Conservation (phyloP, 2,329 filamentous ascomycete species). For the Trichoderma citrinoviride region DNA sequence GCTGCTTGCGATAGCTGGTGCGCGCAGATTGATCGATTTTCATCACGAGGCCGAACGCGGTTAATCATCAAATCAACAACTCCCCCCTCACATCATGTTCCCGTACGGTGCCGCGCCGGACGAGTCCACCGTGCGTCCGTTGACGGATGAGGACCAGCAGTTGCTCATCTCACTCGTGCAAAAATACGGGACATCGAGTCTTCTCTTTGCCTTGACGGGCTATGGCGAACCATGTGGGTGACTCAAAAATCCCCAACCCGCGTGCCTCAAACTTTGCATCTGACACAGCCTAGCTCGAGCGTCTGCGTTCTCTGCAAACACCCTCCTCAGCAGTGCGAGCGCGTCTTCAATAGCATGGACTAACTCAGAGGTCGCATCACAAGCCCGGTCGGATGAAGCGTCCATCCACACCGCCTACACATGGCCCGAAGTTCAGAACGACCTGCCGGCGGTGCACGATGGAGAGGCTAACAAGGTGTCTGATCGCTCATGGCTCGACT, state of each 20-base stretch:
- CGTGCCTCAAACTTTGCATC: not conserved
- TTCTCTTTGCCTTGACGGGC: slow-evolving; percentile 38
- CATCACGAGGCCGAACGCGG: slow-evolving; percentile 16
- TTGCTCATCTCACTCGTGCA: slow-evolving; percentile 38
- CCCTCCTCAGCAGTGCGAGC: slow-evolving; percentile 41
- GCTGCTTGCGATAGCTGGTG: not conserved
- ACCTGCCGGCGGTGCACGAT: slow-evolving; percentile 37
- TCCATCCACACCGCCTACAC: slow-evolving; percentile 42
- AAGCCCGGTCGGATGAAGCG: slow-evolving; percentile 40
- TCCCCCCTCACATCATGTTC: slow-evolving; percentile 32
- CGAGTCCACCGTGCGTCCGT: slow-evolving; percentile 36
- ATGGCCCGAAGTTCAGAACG: slow-evolving; percentile 37
- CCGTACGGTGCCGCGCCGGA: slow-evolving; percentile 34
- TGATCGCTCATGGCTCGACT: slow-evolving; percentile 43
- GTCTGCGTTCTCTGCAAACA: slow-evolving; percentile 42
- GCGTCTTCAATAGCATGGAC: slow-evolving; percentile 44
- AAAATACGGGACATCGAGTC: slow-evolving; percentile 40
- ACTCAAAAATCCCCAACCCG: not conserved
- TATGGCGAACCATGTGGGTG: slow-evolving; percentile 40
- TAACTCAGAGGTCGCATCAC: slow-evolving; percentile 40
- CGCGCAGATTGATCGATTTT: slow-evolving; percentile 16
- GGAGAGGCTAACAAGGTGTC: slow-evolving; percentile 35
- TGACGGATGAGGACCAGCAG: slow-evolving; percentile 41
- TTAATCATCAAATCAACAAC: not conserved
- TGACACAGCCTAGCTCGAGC: slow-evolving; percentile 34